A percentile compares a stretch with the other conserved stretches of the same genome.
Conservation (phyloP, 176 grass and related monocot genomes). For the maize (Zea mays) region Zm-B73-REFERENCE-NAM-5.0 NC_050100.1:24843501-24844000, state of each 20-base stretch:
- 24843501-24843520: conserved; percentile 49
- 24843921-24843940: conserved; percentile 26
- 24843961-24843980: conserved; percentile 87
- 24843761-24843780: conserved; percentile 74
- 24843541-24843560: conserved; percentile 64
- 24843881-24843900: neutral
- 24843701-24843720: conserved; percentile 32
- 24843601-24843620: conserved; percentile 94
- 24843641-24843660: conserved; percentile 48
- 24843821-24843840: conserved; percentile 98
- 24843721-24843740: conserved; percentile 82
- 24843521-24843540: conserved; percentile 98
- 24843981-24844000: conserved; percentile 93
- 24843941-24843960: conserved; percentile 97
- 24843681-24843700: conserved; percentile 10
- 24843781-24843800: conserved; percentile 81
- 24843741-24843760: conserved; percentile 96
- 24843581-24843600: conserved; percentile 73
- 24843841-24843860: conserved; percentile 46
- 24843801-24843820: conserved; percentile 90
- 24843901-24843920: conserved; percentile 21
- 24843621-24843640: conserved; percentile 81
- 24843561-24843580: conserved; percentile 67
- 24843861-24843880: conserved; percentile 11
- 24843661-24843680: conserved; percentile 21